Percentiles rank a stretch among this genome's conserved stretches.
phyloP scores from a whole-genome alignment of 768 basidiomycete genomes.

The Tulasnella sp. region DNA sequence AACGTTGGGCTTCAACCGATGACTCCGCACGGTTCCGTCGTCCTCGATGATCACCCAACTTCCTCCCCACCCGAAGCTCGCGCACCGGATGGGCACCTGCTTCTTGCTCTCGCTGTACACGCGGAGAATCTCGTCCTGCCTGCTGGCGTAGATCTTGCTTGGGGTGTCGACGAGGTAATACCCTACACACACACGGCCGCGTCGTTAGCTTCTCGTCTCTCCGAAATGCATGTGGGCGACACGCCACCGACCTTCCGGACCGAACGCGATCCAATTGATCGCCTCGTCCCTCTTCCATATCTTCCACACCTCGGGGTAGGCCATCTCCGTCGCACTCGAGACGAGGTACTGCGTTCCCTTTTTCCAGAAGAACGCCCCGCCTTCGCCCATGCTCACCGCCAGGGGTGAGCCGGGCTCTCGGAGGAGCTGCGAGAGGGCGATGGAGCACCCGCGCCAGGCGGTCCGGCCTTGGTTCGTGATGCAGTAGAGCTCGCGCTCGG shows the following conservation, averaged over 20 bases:
- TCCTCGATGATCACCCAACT: constrained; percentile 1
- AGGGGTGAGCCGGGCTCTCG: neutral
- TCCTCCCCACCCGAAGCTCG: neutral
- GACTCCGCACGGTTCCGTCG: neutral
- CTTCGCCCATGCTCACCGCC: neutral
- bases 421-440: neutral
- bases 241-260: neutral
- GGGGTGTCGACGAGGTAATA: neutral
- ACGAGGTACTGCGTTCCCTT: neutral
- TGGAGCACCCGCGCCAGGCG: neutral
- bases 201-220: neutral
- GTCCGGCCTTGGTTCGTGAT: neutral
- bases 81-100: neutral
- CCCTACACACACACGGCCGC: neutral
- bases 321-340: neutral
- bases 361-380: constrained; percentile 1
- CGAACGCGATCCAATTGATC: constrained; percentile 4
- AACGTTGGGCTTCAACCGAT: neutral
- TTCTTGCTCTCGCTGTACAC: neutral
- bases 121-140: neutral
- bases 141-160: neutral
- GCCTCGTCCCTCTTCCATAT: neutral
- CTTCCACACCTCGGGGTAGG: neutral
- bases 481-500: neutral
- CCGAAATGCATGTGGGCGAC: neutral